A percentile compares a stretch with the other conserved stretches of the same genome.
phyloP scores from a whole-genome alignment of 257 asterid species.

The Nicotiana paniculata region DNA sequence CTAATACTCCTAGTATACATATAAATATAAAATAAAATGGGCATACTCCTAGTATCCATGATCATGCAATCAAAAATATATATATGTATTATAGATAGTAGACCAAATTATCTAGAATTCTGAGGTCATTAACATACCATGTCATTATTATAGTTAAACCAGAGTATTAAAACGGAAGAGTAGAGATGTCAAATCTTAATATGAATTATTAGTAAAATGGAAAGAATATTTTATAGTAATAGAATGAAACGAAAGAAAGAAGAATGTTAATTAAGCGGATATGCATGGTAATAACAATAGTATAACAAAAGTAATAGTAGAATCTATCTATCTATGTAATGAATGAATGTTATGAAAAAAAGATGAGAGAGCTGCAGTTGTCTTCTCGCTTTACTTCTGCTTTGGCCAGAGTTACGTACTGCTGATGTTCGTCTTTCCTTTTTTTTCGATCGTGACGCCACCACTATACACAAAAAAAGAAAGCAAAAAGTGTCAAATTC shows the following conservation, averaged over 20 bases:
- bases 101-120: neutral
- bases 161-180: no score
- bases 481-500: neutral
- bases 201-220: neutral
- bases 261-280: neutral
- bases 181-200: neutral
- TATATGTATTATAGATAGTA: no score
- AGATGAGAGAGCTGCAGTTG: constrained; percentile 35
- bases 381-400: constrained; percentile 33
- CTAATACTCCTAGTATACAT: no score
- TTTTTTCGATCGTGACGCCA: constrained; percentile 62
- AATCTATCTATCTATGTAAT: constrained; percentile 7
- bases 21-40: no score
- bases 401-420: constrained; percentile 5
- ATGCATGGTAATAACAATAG: neutral
- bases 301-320: neutral
- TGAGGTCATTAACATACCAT: neutral
- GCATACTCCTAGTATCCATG: no score
- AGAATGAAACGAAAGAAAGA: neutral
- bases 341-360: constrained; percentile 1
- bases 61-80: no score
- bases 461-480: constrained; percentile 19
- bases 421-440: constrained; percentile 17
- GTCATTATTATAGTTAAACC: neutral
- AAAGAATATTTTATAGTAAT: neutral